Evolutionary conservation across 176 grass and related monocot species (phyloP).

Genomic region (Triticum dicoccoides): DNA sequence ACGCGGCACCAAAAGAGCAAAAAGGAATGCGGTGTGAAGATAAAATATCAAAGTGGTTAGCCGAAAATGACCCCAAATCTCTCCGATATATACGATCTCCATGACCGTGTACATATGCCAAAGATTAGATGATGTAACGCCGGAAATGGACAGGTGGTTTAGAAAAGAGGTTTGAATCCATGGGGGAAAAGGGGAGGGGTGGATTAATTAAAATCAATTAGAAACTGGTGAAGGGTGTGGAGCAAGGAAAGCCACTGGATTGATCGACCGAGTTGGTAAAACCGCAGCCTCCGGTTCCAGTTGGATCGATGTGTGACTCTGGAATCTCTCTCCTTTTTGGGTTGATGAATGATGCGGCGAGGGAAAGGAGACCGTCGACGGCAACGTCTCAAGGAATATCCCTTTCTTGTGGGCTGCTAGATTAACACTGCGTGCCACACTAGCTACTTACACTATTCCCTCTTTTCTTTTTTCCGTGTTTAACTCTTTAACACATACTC

Average conservation of each 20-base stretch:
- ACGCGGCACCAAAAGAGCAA: conserved; percentile 2
- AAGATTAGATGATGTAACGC: conserved; percentile 29
- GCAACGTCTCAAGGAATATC: conserved; percentile 27
- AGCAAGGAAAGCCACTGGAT: conserved; percentile 32
- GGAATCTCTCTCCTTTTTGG: conserved; percentile 11
- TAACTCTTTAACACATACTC: not conserved
- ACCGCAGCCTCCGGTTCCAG: not conserved
- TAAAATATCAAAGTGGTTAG: conserved; percentile 40
- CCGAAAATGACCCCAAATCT: conserved; percentile 36
- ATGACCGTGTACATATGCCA: not conserved
- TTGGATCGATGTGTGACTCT: not conserved
- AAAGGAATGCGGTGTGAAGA: not conserved
- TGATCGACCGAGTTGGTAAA: conserved; percentile 15
- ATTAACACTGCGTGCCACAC: not conserved
- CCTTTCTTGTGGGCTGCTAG: conserved; percentile 37
- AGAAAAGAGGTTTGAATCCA: conserved; percentile 36
- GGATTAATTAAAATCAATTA: not conserved
- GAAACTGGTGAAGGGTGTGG: not conserved
- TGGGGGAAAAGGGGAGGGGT: not conserved
- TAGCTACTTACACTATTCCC: not conserved
- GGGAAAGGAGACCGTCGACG: conserved; percentile 20
- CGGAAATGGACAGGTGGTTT: conserved; percentile 14
- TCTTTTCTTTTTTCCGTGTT: not conserved
- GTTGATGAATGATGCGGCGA: conserved; percentile 31
- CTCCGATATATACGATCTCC: not conserved